Percentiles rank a stretch among this genome's conserved stretches.
Evolutionary conservation across 768 basidiomycete genomes (phyloP).

Genomic region (Dioszegia aurantiaca): DNA sequence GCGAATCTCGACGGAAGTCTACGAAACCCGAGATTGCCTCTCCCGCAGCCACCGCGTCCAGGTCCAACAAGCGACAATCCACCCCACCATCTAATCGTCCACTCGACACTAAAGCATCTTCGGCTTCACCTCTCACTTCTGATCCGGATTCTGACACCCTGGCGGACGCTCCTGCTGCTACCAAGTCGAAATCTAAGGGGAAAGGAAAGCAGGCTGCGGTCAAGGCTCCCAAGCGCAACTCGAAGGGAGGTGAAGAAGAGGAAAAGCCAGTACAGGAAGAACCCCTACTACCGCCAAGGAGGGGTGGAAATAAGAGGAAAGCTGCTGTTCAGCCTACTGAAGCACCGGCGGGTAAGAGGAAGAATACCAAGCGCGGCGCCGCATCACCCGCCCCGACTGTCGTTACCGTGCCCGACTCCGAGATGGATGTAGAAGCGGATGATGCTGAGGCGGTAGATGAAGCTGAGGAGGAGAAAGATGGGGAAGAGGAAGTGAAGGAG

Average conservation of each 20-base stretch:
- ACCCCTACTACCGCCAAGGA: constrained; percentile 6
- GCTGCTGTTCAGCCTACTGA: not conserved
- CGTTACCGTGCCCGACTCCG: constrained; percentile 6
- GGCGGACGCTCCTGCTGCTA: not conserved
- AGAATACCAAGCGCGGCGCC: too few species aligned
- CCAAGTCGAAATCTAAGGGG: constrained; percentile 11
- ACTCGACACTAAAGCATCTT: too few species aligned
- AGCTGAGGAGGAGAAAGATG: constrained; percentile 19
- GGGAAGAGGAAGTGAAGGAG: constrained; percentile 20
- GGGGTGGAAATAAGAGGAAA: constrained; percentile 10
- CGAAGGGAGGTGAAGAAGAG: constrained; percentile 15
- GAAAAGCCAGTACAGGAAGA: constrained; percentile 14
- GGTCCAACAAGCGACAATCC: too few species aligned
- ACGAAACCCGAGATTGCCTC: too few species aligned
- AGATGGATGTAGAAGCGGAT: constrained; percentile 18
- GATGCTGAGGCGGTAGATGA: constrained; percentile 19
- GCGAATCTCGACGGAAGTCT: too few species aligned
- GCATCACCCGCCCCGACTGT: constrained; percentile 6
- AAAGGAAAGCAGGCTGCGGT: too few species aligned
- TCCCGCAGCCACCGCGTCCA: too few species aligned
- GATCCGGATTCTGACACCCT: too few species aligned
- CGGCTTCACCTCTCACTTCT: not conserved
- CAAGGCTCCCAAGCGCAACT: constrained; percentile 16
- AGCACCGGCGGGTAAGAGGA: constrained; percentile 10
- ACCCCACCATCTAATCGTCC: too few species aligned